Conservation (phyloP, 331 rosid genomes). For the Phaseolus coccineus region DNA sequence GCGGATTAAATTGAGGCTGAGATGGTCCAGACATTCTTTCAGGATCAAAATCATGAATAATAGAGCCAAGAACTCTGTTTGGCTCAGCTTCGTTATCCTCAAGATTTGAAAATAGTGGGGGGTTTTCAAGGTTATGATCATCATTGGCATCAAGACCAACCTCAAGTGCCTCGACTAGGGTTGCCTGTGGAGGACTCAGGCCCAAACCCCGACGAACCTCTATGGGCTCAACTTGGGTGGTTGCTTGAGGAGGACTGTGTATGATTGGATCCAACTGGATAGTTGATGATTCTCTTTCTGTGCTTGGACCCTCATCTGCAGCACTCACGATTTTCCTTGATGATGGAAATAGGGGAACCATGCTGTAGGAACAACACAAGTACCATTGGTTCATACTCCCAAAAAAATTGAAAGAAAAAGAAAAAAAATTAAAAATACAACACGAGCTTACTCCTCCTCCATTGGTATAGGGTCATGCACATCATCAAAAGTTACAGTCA, state of each 20-base stretch:
- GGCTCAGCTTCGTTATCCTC: constrained; percentile 39
- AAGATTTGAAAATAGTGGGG: constrained; percentile 38
- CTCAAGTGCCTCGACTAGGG: constrained; percentile 30
- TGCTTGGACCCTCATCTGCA: constrained; percentile 54
- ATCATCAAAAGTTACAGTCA: too few relatives aligned
- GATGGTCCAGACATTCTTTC: constrained; percentile 40
- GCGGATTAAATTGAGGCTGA: constrained; percentile 50
- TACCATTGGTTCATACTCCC: constrained; percentile 17
- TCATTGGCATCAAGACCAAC: constrained; percentile 47
- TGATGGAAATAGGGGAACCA: constrained; percentile 43
- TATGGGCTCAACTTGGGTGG: constrained; percentile 30
- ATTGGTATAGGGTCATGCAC: constrained; percentile 36
- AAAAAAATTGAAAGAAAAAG: not conserved
- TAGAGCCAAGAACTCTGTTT: constrained; percentile 27
- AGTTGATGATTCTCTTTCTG: constrained; percentile 36
- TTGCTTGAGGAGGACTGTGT: constrained; percentile 16
- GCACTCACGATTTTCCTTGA: constrained; percentile 16
- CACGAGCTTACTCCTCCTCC: constrained; percentile 63
- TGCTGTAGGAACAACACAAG: constrained; percentile 50
- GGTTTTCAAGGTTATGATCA: constrained; percentile 44
- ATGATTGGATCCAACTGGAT: constrained; percentile 1
- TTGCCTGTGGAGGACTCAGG: constrained; percentile 15
- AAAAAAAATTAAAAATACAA: not conserved
- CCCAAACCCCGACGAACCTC: constrained; percentile 41
- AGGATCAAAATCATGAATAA: constrained; percentile 43